Base-by-base conservation (phyloP, 805 yeast genomes). In the Priceomyces carsonii region DNA sequence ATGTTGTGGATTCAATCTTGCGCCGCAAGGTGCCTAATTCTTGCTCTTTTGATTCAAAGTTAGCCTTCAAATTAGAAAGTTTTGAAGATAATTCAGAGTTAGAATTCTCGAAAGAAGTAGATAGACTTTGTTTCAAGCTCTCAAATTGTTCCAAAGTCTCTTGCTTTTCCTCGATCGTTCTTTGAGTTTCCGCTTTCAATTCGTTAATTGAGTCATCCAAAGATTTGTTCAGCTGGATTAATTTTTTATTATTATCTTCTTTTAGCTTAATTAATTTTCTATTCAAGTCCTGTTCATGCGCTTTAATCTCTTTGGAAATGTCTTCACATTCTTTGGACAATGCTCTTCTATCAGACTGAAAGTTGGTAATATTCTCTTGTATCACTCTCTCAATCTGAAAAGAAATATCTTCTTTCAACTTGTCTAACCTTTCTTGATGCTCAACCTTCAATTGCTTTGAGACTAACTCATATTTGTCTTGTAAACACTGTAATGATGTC, bases 331-430 rank as follows among this genome's bases (percentile, higher is more conserved):
- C 39, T 7, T 23, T n/a, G 5, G 19, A 24, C 20, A 55, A 27
- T 17, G 31, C 23, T 7, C 43, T 48, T 36, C 65, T 66, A 29
- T 57, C 49, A 6, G 44, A 37, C 27, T 66, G 57, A 18, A 56
- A 51, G 25, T 57, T 48, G 13, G 47, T 47, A 4, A 61, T 59
- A 34, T 66, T 69, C 10, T 50, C 50, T 5, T 58, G 47, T 21
- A 71, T 59, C 5, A 71, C 40, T 1, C 47, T 36, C 26, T 74
- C 75, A 1, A 77, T 61, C 45, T 70, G 58, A 0, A 30, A 39
- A 1, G 54, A 43, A 8, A 56, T 50, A 5, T 34, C 39, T 29
- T 62, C 66, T 34, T 62, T 63, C 18, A 64, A 44, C 3, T 35
- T 30, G 16, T 48, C 40, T 9, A 61, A 34, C 27, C 45, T 45